Conservation (phyloP, 768 basidiomycete genomes). For the Mycena rosella region DNA sequence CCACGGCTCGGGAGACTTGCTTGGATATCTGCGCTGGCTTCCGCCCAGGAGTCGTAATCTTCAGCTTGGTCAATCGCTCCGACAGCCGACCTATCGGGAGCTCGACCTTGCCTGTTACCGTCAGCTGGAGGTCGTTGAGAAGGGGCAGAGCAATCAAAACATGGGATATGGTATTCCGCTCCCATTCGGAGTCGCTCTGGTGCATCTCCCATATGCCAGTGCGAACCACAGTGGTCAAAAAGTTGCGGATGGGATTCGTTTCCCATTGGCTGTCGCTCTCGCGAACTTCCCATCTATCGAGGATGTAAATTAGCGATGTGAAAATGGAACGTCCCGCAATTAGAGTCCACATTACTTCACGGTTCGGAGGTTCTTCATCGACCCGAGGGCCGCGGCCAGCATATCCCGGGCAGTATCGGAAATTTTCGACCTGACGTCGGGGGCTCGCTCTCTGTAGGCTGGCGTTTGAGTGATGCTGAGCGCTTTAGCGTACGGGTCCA, state of each 20-base stretch:
- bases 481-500: not conserved
- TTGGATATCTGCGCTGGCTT: not conserved
- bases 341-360: not conserved
- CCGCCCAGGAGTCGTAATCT: not conserved
- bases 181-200: not conserved
- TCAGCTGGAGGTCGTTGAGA: not conserved
- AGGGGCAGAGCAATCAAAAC: not conserved
- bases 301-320: too few species aligned
- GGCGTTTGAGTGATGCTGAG: not conserved
- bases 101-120: not conserved
- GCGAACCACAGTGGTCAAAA: not conserved
- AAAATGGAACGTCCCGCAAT: too few species aligned
- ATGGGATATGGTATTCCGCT: not conserved
- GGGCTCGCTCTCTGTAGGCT: not conserved
- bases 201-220: not conserved
- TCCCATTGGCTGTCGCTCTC: too few species aligned
- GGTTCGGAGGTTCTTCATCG: not conserved
- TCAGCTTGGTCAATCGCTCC: not conserved
- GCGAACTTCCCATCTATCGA: too few species aligned
- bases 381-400: not conserved
- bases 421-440: too few species aligned
- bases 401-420: not conserved
- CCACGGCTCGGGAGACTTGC: not conserved
- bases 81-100: not conserved
- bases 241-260: not conserved